Percentiles rank a stretch among this genome's conserved stretches.
Conservation (phyloP, 2,329 filamentous ascomycete genomes). For the Rhinocladiella similis region DNA sequence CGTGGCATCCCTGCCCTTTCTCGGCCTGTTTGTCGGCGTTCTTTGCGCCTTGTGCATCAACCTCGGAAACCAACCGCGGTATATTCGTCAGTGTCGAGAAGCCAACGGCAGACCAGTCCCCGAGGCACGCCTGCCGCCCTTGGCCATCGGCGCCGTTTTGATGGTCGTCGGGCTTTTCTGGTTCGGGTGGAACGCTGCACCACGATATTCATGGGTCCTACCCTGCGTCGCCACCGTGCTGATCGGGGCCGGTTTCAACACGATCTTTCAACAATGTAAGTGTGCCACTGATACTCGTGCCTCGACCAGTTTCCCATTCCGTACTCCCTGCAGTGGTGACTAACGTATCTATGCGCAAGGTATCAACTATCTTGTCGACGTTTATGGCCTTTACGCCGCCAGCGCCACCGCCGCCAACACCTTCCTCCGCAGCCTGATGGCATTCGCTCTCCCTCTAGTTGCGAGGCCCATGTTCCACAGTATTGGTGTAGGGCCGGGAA, state of each 20-base stretch:
- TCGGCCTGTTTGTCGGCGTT: slow-evolving; percentile 48
- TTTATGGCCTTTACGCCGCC: slow-evolving; percentile 43
- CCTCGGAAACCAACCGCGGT: slow-evolving; percentile 43
- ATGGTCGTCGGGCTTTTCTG: slow-evolving; percentile 47
- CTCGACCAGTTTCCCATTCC: too few relatives aligned
- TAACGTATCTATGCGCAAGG: slow-evolving; percentile 28
- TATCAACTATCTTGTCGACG: slow-evolving; percentile 49
- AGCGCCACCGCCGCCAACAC: slow-evolving; percentile 46
- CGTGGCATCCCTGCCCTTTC: slow-evolving; percentile 47
- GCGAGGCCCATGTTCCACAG: slow-evolving; percentile 43
- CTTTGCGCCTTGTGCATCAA: slow-evolving; percentile 42
- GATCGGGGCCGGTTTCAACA: slow-evolving; percentile 43
- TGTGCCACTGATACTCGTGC: not conserved
- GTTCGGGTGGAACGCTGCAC: slow-evolving; percentile 44
- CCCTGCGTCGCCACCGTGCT: slow-evolving; percentile 39
- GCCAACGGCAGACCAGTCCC: slow-evolving; percentile 37
- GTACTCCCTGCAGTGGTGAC: not conserved
- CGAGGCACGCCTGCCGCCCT: slow-evolving; percentile 46
- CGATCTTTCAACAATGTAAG: slow-evolving; percentile 31
- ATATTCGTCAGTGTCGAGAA: slow-evolving; percentile 31
- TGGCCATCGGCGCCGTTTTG: slow-evolving; percentile 46
- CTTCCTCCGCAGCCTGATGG: slow-evolving; percentile 42
- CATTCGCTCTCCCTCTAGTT: slow-evolving; percentile 37
- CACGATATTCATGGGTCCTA: slow-evolving; percentile 36
- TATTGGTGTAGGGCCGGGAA: slow-evolving; percentile 45